Base-by-base conservation (phyloP, 345 rosid genomes). In the Dipteronia dyeriana region DNA sequence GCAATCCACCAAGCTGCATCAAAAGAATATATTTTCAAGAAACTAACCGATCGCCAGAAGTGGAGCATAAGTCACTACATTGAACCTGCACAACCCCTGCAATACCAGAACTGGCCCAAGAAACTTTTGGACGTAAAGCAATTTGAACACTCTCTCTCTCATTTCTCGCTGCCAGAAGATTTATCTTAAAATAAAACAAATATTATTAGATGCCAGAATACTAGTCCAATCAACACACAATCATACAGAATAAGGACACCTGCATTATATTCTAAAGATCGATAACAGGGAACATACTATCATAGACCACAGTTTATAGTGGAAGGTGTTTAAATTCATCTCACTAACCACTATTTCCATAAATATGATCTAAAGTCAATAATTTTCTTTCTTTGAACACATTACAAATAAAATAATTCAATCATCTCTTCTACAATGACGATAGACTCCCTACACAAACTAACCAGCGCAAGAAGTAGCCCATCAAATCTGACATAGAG, bases 71-170 rank as follows among this genome's bases (percentile, higher is more conserved):
- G 87, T 95, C 94, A 82, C 77, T 78, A 76, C 99, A 92, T 76
- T 95, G 99, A 85, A 95, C 81, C 86, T 93, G 98, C 79, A 92
- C 92, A 78, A 84, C 75, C 69, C 98, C 98, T 0, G 98, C 96
- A 80, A 61, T 68, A 25, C 83, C 80, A 62, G 88, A 87, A 85
- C 88, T 82, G 82, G 87, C 79, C 99, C 99, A 95, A 83, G 97
- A 88, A 73, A 89, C 96, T 87, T 93, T 95, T 56, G 98, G 97
- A 75, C 94, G 98, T 78, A 95, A 43, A 56, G 98, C 97, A 59
- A 95, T 90, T 87, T 95, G 99, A 84, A 91, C 86, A 85, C 98
- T 91, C 78, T 95, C 99, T 83, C 97, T 88, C 86, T 95, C 99
- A 63, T 95, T 95, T 82, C 99, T 92, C 78, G 99, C 98, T 34